Percentiles rank a stretch among this genome's conserved stretches.
phyloP scores from a whole-genome alignment of 1,139 yeast species.

The Pichia sp. region DNA sequence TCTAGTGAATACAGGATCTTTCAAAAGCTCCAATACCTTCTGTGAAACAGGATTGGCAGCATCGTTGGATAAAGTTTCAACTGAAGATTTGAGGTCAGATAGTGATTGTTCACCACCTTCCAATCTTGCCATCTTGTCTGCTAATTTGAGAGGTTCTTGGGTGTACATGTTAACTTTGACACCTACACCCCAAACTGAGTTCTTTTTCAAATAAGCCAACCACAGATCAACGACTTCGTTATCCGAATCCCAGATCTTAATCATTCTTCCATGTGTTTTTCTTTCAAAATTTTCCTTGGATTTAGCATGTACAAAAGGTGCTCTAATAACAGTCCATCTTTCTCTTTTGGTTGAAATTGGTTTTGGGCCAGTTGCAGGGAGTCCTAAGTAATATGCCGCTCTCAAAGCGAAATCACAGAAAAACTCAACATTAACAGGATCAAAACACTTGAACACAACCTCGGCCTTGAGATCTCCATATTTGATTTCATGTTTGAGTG shows the following conservation, averaged over 20 bases:
- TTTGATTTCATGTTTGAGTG: constrained; percentile 61
- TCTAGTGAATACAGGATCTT: constrained; percentile 58
- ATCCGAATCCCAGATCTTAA: constrained; percentile 78
- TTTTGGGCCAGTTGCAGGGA: constrained; percentile 70
- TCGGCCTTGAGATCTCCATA: constrained; percentile 73
- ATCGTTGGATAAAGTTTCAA: constrained; percentile 25
- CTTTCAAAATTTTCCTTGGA: constrained; percentile 93
- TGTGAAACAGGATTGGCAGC: constrained; percentile 54
- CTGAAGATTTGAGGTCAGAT: constrained; percentile 20
- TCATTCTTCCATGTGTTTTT: constrained; percentile 68
- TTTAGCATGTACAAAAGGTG: constrained; percentile 94
- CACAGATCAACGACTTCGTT: constrained; percentile 81
- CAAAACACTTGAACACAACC: constrained; percentile 68
- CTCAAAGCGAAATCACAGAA: constrained; percentile 83
- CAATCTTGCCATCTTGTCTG: constrained; percentile 31
- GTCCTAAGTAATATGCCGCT: constrained; percentile 84
- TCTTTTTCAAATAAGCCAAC: constrained; percentile 73
- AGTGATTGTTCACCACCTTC: constrained; percentile 22
- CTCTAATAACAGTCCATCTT: constrained; percentile 88
- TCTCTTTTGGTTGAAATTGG: constrained; percentile 72
- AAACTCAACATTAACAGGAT: constrained; percentile 64
- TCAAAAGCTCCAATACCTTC: constrained; percentile 69
- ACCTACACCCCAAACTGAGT: constrained; percentile 78
- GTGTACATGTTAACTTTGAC: constrained; percentile 69
- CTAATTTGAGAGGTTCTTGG: constrained; percentile 49